Base-by-base conservation (phyloP, 768 basidiomycete genomes). In the Exsudoporus frostii region DNA sequence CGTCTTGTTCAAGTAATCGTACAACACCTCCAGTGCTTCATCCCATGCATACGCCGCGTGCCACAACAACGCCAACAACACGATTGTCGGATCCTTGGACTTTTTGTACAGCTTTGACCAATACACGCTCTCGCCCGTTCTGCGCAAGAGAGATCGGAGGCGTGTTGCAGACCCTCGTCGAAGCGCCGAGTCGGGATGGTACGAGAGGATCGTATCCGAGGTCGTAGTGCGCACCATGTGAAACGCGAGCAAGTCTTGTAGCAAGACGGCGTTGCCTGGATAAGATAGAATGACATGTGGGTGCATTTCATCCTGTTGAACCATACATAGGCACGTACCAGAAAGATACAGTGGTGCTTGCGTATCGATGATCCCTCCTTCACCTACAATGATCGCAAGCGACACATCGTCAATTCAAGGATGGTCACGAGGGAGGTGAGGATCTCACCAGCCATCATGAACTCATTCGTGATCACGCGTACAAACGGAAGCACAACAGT, bases 31-130 rank as follows among this genome's bases (percentile, higher is more conserved):
- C 27, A 80, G 65, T 1, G 76, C 68, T 62, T 83, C 80, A 47
- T 82, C 81, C 79, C 81, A 82, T 2, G 78, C 73, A 59, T 82
- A 82, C 6, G 80, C 60, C 3, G 76, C 76, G 55, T 79, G 77
- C 80, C 80, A 82, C 20, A 82, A 60, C 10, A 78, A 61, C 36
- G 73, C 69, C 9, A 81, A 55, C 24, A 82, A 65, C 24, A 81
- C 65, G 50, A 80, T 78, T 1, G 79, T 82, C 5, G 79, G 77
- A 50, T 81, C 80, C 4, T 65, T 67, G 54, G 15, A 45, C 27
- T 37, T 40, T 17, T 32, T 3, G 36, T 46, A 60, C 1, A 57
- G 3, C 8, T 51, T 50, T 4, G 49, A 41, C 58, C 55, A 57
- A 29, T 54, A 63, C 1, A 45, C 19, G 22, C 45, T 55, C 7